Evolutionary conservation across 192 early-diverging fungal species (phyloP), one percentile per base, ranked within the genome.

Genomic region (Kappamyces sp.): DNA sequence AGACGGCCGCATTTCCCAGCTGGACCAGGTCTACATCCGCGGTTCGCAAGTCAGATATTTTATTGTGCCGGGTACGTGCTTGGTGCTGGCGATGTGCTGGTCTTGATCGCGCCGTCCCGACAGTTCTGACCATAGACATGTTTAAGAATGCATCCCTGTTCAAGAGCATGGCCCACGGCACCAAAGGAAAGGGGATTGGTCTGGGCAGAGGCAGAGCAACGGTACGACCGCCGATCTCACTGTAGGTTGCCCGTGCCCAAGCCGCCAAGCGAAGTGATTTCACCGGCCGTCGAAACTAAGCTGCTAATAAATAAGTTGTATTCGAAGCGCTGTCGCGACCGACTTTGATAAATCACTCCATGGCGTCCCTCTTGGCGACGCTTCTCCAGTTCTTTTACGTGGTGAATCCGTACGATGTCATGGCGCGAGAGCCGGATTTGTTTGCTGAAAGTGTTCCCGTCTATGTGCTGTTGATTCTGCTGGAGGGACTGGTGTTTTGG

Each of bases 141-240:
- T 82, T 99, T 38, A 94, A 94, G 77, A 96, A 99, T 66, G 96
- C 96, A 30, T 94, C 96, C 47, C 95, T 99, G 93, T 96, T 99
- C 74, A 91, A 93, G 76, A 78, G 80, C 51, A 83, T 94, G 48
- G 91, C 86, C n/a, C 89, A 91, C 15, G 85, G 84, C 30, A 80
- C 80, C 67, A 90, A 86, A 62, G 89, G 89, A 45, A 81, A 82
- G 67, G 90, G 90, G 14, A 87, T 91, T 42, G 90, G 90, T 61
- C 66, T 89, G 49, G 87, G 86, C 29, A 71, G 86, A 65, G 89
- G 89, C 42, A 87, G 81, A 66, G 89, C 89, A 37, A 91, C 89
- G 15, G 89, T 90, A 45, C 22, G 22, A 45, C 22, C 0, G 22
- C 22, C 22, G 22, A 22, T 22, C 22, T 22, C 22, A 22, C 22